Evolutionary conservation across 352 stramenopile genomes (phyloP), one percentile per base, ranked within the genome.

Genomic region (Globisporangium paroecandrum): DNA sequence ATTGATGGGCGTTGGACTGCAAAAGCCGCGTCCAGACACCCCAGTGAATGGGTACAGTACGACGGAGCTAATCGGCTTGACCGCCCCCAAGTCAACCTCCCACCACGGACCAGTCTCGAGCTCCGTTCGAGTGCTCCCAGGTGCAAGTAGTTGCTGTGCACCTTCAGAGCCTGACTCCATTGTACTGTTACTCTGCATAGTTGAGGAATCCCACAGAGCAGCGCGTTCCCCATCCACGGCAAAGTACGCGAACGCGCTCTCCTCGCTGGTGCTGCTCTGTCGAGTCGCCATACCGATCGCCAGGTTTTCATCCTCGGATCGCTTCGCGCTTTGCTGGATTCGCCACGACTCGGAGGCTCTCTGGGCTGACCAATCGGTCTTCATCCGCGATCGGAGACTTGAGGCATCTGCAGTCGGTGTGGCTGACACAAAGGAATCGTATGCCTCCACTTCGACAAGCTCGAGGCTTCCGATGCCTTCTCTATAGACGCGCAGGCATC

Each of bases 281-380:
- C 69, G 76, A 7, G 83, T 89, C 1, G 63, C 65, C 83, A 94
- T 91, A 0, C 82, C 74, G 24, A 61, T 12, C 0, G 83, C 85
- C 1, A 91, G 34, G 53, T 94, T 94, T 57, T 89, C 83, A 13
- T 87, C 72, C 27, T 88, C 64, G 0, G 83, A 90, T 18, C 75
- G 74, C 34, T 76, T 71, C 8, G 78, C 73, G 10, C 79, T 87
- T 36, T 89, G 80, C 4, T 87, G 64, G 15, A 91, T 53, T 5
- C 67, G 75, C 83, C 83, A 91, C 18, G 78, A 78, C 18, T 89
- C 69, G 7, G 79, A 72, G 0, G 56, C 68, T 1, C 71, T 72
- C 46, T 64, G 75, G 0, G 73, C 75, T 0, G 69, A 76, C 79
- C 78, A 91, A 29, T 86, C 81, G 0, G 41, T 75, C 55, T 84